Conservation (phyloP, 306 rosid species). For the Trifolium pratense region DNA sequence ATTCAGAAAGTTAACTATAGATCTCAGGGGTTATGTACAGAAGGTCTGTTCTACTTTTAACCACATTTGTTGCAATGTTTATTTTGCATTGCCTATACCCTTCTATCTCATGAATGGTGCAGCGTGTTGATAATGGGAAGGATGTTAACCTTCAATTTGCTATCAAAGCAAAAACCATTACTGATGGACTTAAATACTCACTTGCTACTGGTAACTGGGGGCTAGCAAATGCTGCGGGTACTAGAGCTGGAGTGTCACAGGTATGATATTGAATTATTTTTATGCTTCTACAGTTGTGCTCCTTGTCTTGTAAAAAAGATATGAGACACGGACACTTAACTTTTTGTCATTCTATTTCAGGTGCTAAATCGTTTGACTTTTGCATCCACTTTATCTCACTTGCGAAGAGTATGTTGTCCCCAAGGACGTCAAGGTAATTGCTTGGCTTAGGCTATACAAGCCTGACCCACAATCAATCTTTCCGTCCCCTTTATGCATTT, state of each 20-base stretch:
- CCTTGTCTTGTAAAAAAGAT: slow-evolving; percentile 9
- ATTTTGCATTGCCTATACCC: slow-evolving; percentile 32
- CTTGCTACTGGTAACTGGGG: slow-evolving; percentile 99
- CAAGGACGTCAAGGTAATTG: slow-evolving; percentile 92
- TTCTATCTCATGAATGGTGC: slow-evolving; percentile 48
- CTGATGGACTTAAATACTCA: slow-evolving; percentile 95
- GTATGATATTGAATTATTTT: slow-evolving; percentile 45
- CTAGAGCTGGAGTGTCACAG: slow-evolving; percentile 99
- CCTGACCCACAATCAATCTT: slow-evolving; percentile 1
- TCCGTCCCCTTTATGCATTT: slow-evolving; percentile 9
- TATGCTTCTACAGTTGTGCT: background rate
- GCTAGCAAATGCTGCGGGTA: slow-evolving; percentile 98
- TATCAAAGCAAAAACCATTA: slow-evolving; percentile 96
- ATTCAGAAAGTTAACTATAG: slow-evolving; percentile 95
- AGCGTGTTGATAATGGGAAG: slow-evolving; percentile 98
- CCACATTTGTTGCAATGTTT: slow-evolving; percentile 7
- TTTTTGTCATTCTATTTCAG: slow-evolving; percentile 44
- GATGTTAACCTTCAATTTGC: slow-evolving; percentile 98
- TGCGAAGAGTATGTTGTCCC: slow-evolving; percentile 94
- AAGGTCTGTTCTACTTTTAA: slow-evolving; percentile 63
- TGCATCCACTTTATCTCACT: slow-evolving; percentile 93
- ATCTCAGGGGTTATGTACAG: slow-evolving; percentile 89
- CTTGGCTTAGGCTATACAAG: slow-evolving; percentile 17
- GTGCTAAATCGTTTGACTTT: slow-evolving; percentile 95
- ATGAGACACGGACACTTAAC: background rate